phyloP scores from a whole-genome alignment of 495 filamentous ascomycete genomes.

The Platismatia glauca region DNA sequence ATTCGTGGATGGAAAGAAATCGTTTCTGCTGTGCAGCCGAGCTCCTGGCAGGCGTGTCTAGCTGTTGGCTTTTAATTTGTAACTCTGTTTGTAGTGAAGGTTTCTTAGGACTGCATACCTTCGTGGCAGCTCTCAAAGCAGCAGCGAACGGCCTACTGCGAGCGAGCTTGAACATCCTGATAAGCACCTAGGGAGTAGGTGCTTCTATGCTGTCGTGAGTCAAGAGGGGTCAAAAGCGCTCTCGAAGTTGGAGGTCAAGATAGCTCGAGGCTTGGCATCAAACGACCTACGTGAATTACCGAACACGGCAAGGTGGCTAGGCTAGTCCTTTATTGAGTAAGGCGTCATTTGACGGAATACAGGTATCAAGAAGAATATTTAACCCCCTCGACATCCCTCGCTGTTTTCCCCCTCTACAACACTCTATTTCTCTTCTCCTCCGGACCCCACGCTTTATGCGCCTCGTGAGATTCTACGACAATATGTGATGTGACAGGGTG shows the following conservation, averaged over 20 bases:
- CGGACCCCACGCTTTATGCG: no score
- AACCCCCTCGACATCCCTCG: no score
- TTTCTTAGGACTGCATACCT: conserved; percentile 37
- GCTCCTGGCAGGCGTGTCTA: conserved; percentile 44
- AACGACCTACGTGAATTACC: no score
- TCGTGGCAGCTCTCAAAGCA: conserved; percentile 50
- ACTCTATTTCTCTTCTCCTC: no score
- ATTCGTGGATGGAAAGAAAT: conserved; percentile 92
- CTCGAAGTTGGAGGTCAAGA: not conserved
- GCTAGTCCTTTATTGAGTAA: no score
- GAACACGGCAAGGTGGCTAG: no score
- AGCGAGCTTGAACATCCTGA: conserved; percentile 66
- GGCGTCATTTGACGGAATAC: no score
- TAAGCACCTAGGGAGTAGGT: conserved; percentile 10
- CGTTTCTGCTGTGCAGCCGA: conserved; percentile 63
- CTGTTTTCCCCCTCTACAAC: no score
- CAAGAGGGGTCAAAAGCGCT: not conserved
- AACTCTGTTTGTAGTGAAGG: not conserved
- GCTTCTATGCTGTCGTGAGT: conserved; percentile 5
- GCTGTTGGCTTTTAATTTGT: conserved; percentile 9
- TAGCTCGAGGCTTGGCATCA: conserved; percentile 8
- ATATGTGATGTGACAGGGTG: no score
- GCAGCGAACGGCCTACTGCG: conserved; percentile 57
- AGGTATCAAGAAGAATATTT: no score
- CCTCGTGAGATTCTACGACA: no score